phyloP scores from a whole-genome alignment of 2,329 filamentous ascomycete species.

The Aspergillus sp. region DNA sequence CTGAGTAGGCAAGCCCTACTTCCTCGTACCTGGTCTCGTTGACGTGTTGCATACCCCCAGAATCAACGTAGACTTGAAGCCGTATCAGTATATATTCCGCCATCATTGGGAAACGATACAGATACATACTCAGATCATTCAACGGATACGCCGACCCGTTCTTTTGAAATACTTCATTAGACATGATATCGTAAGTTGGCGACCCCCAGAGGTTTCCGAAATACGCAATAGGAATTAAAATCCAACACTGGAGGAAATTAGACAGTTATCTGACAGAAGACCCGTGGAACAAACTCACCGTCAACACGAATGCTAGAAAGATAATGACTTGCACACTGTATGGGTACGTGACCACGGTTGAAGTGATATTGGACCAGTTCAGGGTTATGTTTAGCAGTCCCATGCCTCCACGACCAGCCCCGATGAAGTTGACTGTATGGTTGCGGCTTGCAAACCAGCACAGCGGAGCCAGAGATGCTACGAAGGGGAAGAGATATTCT shows the following conservation, averaged over 20 bases:
- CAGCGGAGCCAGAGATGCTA: conserved; percentile 60
- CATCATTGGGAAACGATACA: conserved; percentile 41
- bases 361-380: conserved; percentile 63
- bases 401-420: conserved; percentile 62
- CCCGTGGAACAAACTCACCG: background rate
- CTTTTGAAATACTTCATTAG: conserved; percentile 54
- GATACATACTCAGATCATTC: conserved; percentile 17
- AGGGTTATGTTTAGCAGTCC: conserved; percentile 60
- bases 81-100: conserved; percentile 18
- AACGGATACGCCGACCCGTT: conserved; percentile 52
- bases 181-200: conserved; percentile 58
- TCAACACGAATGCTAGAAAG: conserved; percentile 56
- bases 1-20: conserved; percentile 58
- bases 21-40: conserved; percentile 50
- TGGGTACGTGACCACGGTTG: conserved; percentile 22
- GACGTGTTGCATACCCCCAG: conserved; percentile 27
- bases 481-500: conserved; percentile 61
- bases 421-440: conserved; percentile 59
- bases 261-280: background rate
- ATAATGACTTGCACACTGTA: conserved; percentile 52
- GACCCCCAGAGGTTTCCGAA: conserved; percentile 53
- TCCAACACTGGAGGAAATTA: conserved; percentile 48
- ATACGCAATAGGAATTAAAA: conserved; percentile 59
- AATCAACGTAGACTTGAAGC: background rate
- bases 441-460: conserved; percentile 65